Evolutionary conservation across 495 filamentous ascomycete genomes (phyloP), one percentile per base, ranked within the genome.

Genomic region (Choiromyces venosus): DNA sequence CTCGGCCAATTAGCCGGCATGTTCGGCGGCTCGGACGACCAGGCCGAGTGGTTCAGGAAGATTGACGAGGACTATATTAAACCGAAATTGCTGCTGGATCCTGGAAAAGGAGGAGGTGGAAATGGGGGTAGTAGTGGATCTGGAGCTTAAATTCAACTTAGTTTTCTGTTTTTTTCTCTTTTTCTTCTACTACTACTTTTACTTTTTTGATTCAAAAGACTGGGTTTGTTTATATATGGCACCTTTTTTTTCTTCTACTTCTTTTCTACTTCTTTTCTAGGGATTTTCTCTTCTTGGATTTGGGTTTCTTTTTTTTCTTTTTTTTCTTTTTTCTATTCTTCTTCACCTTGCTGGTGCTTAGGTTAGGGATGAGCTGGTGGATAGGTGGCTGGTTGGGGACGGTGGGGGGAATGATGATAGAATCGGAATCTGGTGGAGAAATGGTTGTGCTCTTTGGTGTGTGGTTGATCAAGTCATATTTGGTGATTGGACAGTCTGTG

Each of bases 41-140:
- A 97, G 67, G 91, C 91, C 29, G 92, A 90, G 19, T 90, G 95
- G 87, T 97, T 99, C 82, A 89, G 89, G 72, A 94, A 97, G 82
- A 83, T 99, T 69, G 95, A 99, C 82, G 95, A 99, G 82, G 92
- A 92, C 38, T 98, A 92, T 82, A 96, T 99, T 82, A 99, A 99
- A 85, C 95, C 95, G 14, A 93, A 88, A 77, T 85, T 99, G 70
- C 82, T 99, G 71, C 86, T 99, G 46, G 94, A 98, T 84, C 89
- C 89, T 76, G 83, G 84, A 14, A 85, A 84, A 64, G 85, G 85
- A 65, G 72, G 76, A 25, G 42, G 65, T 7, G 71, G 71, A 12
- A 76, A 80, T 18, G 52, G 52, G 52, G 25, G 52, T n/a, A 68
- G 71, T 67, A 70, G 76, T 37, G 67, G 78, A 21, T 68, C 39